phyloP scores from a whole-genome alignment of 2,329 filamentous ascomycete genomes.

The Fusarium odoratissimum region DNA sequence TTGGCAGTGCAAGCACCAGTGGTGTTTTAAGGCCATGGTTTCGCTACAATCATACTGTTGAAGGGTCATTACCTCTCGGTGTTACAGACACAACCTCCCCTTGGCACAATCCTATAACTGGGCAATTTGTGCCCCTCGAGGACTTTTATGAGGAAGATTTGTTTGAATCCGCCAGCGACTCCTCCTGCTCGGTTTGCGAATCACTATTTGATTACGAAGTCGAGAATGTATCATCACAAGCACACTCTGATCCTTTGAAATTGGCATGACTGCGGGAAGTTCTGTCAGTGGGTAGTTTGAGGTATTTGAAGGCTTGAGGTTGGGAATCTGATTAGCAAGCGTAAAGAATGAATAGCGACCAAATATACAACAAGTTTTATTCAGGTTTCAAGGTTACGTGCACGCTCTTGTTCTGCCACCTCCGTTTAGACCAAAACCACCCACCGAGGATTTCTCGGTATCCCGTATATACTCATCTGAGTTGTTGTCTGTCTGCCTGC shows the following conservation, averaged over 20 bases:
- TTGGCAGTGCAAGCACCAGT: background rate
- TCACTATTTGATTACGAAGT: background rate
- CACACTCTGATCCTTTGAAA: background rate
- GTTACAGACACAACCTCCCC: background rate
- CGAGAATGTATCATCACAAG: background rate
- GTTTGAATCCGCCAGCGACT: constrained; percentile 8
- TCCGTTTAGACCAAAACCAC: too few species aligned
- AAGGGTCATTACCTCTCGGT: background rate
- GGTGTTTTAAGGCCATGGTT: background rate
- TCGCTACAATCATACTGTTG: background rate
- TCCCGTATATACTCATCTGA: background rate
- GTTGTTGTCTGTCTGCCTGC: background rate
- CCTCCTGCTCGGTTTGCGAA: background rate
- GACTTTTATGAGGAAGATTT: background rate
- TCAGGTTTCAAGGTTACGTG: background rate
- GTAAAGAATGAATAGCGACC: constrained; percentile 9
- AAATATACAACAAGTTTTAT: background rate
- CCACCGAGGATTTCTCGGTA: background rate
- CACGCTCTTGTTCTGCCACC: background rate
- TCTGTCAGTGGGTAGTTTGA: background rate
- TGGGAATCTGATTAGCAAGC: background rate
- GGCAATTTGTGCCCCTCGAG: background rate
- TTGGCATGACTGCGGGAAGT: background rate
- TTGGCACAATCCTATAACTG: background rate
- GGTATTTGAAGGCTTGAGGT: background rate